Percentiles rank a stretch among this genome's conserved stretches.
These are phyloP conservation scores for Fabrea salina DNA, from an alignment of 169 alveolate species.

Conservation along the genomic window DNA sequence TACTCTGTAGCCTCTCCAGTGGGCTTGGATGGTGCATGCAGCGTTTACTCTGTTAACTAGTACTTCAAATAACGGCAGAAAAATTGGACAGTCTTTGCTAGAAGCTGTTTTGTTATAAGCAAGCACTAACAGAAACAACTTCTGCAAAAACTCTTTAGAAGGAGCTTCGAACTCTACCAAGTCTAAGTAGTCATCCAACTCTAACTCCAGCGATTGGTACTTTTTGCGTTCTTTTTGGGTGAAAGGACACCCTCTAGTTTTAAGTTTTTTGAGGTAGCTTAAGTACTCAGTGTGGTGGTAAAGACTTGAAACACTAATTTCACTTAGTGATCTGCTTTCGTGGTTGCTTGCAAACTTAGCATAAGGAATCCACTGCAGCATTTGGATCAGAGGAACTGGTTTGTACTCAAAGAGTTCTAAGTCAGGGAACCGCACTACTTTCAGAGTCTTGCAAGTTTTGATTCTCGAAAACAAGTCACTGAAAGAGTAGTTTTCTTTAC, in stretches of 20 bases:
- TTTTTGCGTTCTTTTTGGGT: background rate
- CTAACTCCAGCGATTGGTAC: background rate
- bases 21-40: slow-evolving; percentile 17
- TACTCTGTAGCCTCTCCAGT: slow-evolving; percentile 13
- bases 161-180: slow-evolving; percentile 4
- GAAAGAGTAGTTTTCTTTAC: background rate
- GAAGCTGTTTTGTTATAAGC: background rate
- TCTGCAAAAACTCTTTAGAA: background rate
- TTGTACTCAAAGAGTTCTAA: background rate
- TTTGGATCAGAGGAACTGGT: background rate
- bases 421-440: slow-evolving; percentile 29
- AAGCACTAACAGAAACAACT: slow-evolving; percentile 3
- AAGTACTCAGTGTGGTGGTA: background rate
- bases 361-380: slow-evolving; percentile 2
- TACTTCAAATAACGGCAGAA: slow-evolving; percentile 10
- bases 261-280: background rate
- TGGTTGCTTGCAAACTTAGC: background rate
- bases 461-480: background rate
- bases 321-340: background rate
- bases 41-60: slow-evolving; percentile 5
- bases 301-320: background rate
- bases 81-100: slow-evolving; percentile 2
- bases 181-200: slow-evolving; percentile 19
- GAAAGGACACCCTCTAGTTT: slow-evolving; percentile 8
- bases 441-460: background rate